These are phyloP conservation scores for Penicillium digitatum DNA, from an alignment of 2,329 filamentous ascomycete genomes.

Conservation along the genomic window DNA sequence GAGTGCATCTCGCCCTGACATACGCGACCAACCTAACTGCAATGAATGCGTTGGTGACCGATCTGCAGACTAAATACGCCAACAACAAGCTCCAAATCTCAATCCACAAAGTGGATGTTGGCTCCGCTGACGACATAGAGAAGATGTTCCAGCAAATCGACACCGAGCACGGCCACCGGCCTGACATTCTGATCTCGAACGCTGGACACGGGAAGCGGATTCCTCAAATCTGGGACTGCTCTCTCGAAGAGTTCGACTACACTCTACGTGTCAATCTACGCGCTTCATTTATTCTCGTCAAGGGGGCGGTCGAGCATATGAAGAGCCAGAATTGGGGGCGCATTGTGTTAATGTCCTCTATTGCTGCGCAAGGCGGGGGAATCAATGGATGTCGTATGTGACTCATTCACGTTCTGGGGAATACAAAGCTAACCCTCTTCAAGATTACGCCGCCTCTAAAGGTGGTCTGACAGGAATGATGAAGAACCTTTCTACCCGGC, in stretches of 20 bases:
- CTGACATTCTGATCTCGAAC: slow-evolving; percentile 64
- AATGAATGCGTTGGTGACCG: slow-evolving; percentile 45
- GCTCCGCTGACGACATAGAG: slow-evolving; percentile 51
- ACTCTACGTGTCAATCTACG: slow-evolving; percentile 60
- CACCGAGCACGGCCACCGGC: slow-evolving; percentile 50
- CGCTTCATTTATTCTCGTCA: slow-evolving; percentile 59
- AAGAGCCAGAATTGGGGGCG: slow-evolving; percentile 58
- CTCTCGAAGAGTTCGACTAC: slow-evolving; percentile 61
- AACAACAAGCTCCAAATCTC: slow-evolving; percentile 44
- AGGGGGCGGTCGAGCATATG: slow-evolving; percentile 60
- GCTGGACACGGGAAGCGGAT: slow-evolving; percentile 64
- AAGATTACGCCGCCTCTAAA: slow-evolving; percentile 56
- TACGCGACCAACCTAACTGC: slow-evolving; percentile 52
- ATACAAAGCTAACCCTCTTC: background rate
- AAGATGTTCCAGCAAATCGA: slow-evolving; percentile 55
- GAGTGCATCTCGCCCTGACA: slow-evolving; percentile 56
- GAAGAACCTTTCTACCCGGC: slow-evolving; percentile 58
- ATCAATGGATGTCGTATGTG: slow-evolving; percentile 57
- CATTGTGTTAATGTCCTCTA: slow-evolving; percentile 61
- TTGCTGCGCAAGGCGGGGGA: slow-evolving; percentile 60
- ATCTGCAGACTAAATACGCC: slow-evolving; percentile 37
- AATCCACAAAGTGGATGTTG: slow-evolving; percentile 57
- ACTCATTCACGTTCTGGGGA: background rate
- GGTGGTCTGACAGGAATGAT: slow-evolving; percentile 62
- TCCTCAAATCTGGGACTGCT: slow-evolving; percentile 54